A percentile compares a stretch with the other conserved stretches of the same genome.
Conservation (phyloP, 345 rosid genomes). For the Ceriops zippeliana region DNA sequence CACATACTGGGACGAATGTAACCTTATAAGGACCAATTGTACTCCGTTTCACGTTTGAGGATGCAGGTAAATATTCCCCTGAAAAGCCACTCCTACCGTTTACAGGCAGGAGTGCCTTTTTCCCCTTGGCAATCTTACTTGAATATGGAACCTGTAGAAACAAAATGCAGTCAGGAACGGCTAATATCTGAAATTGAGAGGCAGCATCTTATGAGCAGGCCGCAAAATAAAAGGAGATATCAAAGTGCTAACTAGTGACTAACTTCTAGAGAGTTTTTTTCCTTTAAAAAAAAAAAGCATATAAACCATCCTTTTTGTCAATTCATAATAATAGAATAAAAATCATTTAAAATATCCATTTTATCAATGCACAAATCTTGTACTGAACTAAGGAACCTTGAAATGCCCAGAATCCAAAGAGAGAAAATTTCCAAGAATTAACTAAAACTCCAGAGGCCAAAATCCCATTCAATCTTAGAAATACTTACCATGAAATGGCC, state of each 20-base stretch:
- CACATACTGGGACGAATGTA: constrained; percentile 26
- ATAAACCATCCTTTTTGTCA: no score
- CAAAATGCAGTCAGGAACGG: constrained; percentile 15
- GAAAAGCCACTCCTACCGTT: constrained; percentile 22
- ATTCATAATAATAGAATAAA: no score
- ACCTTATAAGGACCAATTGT: constrained; percentile 33
- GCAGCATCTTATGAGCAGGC: neutral
- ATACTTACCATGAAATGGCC: neutral
- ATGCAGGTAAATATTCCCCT: constrained; percentile 26
- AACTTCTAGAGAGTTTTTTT: no score
- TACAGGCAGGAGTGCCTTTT: constrained; percentile 41
- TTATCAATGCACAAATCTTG: no score
- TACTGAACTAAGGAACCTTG: no score
- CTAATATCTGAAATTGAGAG: neutral
- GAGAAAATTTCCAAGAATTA: no score
- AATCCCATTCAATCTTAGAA: neutral
- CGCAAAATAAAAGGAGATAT: neutral
- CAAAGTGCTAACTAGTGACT: no score
- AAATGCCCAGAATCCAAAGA: no score
- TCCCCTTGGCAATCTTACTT: constrained; percentile 50
- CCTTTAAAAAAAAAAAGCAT: no score
- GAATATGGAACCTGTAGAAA: constrained; percentile 46
- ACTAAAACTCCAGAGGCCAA: neutral
- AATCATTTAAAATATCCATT: no score
- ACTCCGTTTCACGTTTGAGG: constrained; percentile 32